Percentiles rank a stretch among this genome's conserved stretches.
Evolutionary conservation across 2,329 filamentous ascomycete genomes (phyloP).

Genomic region (Cladophialophora carrionii): DNA sequence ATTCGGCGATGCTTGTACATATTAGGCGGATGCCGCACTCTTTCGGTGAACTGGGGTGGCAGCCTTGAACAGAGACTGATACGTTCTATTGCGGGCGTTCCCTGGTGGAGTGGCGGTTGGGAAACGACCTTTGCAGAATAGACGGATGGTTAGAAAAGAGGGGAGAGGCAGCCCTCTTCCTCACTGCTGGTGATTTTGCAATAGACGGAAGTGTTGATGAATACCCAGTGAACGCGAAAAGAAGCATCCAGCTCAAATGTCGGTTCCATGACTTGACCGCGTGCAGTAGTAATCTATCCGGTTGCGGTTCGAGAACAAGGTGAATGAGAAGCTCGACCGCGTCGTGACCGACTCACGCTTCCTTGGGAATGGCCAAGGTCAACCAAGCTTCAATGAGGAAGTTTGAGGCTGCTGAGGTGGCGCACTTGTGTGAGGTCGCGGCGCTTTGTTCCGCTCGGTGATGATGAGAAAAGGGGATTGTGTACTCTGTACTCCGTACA

Average conservation of each 20-base stretch:
- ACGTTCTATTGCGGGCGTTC: not conserved
- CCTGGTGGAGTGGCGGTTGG: too few relatives aligned
- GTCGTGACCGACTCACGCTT: not conserved
- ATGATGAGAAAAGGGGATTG: slow-evolving; percentile 1
- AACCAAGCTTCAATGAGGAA: not conserved
- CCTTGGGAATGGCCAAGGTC: not conserved
- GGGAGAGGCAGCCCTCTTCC: slow-evolving; percentile 10
- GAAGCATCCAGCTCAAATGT: not conserved
- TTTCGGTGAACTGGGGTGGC: not conserved
- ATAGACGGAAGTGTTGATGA: slow-evolving; percentile 1
- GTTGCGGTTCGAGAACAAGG: too few relatives aligned
- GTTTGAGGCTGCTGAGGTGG: not conserved
- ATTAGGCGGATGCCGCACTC: not conserved
- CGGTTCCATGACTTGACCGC: not conserved
- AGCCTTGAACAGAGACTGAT: not conserved
- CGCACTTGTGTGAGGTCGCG: not conserved
- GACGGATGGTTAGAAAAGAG: not conserved
- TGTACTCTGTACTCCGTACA: not conserved
- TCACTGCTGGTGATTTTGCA: slow-evolving; percentile 3
- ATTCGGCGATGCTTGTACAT: slow-evolving; percentile 9
- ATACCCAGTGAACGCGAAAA: not conserved
- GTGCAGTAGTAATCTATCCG: not conserved
- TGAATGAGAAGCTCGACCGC: not conserved
- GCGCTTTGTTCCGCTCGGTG: not conserved
- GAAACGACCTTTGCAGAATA: not conserved